Percentiles rank a stretch among this genome's conserved stretches.
phyloP scores from a whole-genome alignment of 495 filamentous ascomycete species.

The Saxispiralis lemnorum region DNA sequence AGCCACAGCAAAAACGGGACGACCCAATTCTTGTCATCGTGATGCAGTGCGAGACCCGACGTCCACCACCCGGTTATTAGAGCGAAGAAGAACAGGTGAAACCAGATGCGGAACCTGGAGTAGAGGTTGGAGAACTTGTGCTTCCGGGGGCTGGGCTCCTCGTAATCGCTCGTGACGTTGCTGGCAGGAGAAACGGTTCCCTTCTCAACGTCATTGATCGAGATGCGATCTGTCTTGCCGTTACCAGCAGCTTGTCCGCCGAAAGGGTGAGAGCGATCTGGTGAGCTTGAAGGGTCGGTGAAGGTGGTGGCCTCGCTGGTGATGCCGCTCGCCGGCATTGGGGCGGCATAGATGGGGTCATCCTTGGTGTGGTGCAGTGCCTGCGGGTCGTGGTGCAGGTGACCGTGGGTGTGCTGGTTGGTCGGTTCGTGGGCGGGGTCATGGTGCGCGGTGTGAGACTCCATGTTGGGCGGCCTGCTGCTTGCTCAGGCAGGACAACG shows the following conservation, averaged over 20 bases:
- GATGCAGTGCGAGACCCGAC: conserved; percentile 48
- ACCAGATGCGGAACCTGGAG: conserved; percentile 26
- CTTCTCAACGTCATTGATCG: no score
- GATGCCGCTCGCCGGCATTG: conserved; percentile 21
- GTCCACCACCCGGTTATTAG: conserved; percentile 76
- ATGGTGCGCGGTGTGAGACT: no score
- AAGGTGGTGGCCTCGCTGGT: conserved; percentile 30
- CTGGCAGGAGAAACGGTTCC: no score
- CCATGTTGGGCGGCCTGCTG: no score
- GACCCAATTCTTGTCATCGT: conserved; percentile 61
- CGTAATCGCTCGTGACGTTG: no score
- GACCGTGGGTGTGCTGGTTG: conserved; percentile 33
- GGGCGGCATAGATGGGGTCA: conserved; percentile 27
- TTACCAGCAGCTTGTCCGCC: conserved; percentile 4
- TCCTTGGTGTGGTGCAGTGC: conserved; percentile 31
- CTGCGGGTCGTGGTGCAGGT: conserved; percentile 32
- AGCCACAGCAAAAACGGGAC: conserved; percentile 73
- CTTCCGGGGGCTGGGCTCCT: conserved; percentile 18
- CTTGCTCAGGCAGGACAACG: no score
- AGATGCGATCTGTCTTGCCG: no score
- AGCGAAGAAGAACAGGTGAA: conserved; percentile 35
- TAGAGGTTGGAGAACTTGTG: conserved; percentile 19
- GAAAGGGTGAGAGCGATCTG: conserved; percentile 2
- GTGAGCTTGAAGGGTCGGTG: conserved; percentile 21
- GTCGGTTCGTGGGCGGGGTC: neutral